Evolutionary conservation across 495 filamentous ascomycete species (phyloP).

Genomic region (Terfezia boudieri): DNA sequence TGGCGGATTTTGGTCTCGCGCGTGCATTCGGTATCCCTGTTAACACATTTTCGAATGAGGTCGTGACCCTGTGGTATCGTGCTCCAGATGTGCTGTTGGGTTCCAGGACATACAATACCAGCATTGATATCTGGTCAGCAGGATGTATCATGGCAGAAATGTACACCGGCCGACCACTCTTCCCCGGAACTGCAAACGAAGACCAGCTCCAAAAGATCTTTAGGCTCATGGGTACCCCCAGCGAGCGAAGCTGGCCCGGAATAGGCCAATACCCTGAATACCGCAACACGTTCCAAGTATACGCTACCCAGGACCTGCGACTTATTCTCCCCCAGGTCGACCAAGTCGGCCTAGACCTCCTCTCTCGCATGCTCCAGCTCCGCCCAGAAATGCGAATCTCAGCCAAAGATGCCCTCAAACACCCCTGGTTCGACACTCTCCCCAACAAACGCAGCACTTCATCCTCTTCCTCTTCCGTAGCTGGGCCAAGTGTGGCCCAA

Average conservation of each 20-base stretch:
- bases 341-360: conserved; percentile 56
- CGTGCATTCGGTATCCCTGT: conserved; percentile 90
- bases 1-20: conserved; percentile 87
- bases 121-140: conserved; percentile 94
- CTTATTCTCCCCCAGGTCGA: conserved; percentile 81
- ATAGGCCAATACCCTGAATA: conserved; percentile 83
- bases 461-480: neutral
- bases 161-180: conserved; percentile 80
- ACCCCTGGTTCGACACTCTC: conserved; percentile 54
- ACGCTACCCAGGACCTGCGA: conserved; percentile 74
- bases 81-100: conserved; percentile 84
- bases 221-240: conserved; percentile 89
- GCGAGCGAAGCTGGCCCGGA: conserved; percentile 77
- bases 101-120: conserved; percentile 82
- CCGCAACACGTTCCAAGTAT: conserved; percentile 80
- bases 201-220: conserved; percentile 92
- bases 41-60: conserved; percentile 95
- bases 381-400: conserved; percentile 79
- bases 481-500: neutral
- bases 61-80: conserved; percentile 91
- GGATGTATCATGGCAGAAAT: conserved; percentile 98
- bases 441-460: neutral
- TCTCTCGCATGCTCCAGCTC: conserved; percentile 77
- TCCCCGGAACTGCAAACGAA: conserved; percentile 89
- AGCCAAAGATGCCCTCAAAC: conserved; percentile 59